A percentile compares a stretch with the other conserved stretches of the same genome.
Evolutionary conservation across 2,329 filamentous ascomycete species (phyloP).

Genomic region (Venturia oleaginea): DNA sequence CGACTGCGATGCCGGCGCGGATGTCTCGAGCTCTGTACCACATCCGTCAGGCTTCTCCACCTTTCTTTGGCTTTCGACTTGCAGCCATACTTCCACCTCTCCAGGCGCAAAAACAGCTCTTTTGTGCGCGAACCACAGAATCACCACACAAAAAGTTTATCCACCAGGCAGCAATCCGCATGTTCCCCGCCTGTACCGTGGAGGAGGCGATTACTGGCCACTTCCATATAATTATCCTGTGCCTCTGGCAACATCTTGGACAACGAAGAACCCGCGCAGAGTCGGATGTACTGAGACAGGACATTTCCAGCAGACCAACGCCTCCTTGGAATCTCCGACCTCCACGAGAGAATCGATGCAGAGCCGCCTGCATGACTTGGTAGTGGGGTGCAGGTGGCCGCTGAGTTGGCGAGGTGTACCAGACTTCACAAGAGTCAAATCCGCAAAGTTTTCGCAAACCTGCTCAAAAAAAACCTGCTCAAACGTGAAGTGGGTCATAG

Average conservation of each 20-base stretch:
- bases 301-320: neutral
- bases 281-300: too few species aligned
- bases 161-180: too few species aligned
- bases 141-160: too few species aligned
- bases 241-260: too few species aligned
- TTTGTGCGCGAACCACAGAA: too few species aligned
- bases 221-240: too few species aligned
- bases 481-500: too few species aligned
- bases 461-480: too few species aligned
- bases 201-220: too few species aligned
- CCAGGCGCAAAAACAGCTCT: too few species aligned
- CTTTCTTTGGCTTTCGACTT: neutral
- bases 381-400: neutral
- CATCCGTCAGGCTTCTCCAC: neutral
- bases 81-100: neutral
- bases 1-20: neutral
- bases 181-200: too few species aligned
- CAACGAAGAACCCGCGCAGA: too few species aligned
- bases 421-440: neutral
- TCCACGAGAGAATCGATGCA: neutral
- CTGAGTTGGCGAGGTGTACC: neutral
- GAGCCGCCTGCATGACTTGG: neutral
- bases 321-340: neutral
- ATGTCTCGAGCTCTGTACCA: neutral
- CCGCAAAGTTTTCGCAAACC: neutral